These are phyloP conservation scores for Xylaria longipes DNA, from an alignment of 495 filamentous ascomycete genomes.

Conservation along the genomic window DNA sequence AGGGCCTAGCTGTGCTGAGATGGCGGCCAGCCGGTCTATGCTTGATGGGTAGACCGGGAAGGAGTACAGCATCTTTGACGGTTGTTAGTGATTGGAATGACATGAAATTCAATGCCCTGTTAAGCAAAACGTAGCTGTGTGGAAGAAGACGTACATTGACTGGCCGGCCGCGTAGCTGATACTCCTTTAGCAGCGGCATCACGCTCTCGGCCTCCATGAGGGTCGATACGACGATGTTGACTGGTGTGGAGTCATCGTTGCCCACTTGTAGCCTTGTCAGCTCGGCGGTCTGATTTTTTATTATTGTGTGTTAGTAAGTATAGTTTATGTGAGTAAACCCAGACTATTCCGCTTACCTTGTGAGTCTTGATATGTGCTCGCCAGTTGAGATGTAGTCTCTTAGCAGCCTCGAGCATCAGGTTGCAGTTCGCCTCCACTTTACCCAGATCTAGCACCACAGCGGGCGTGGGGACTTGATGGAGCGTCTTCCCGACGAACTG, in stretches of 20 bases:
- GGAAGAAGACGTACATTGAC: constrained; percentile 61
- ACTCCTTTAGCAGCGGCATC: constrained; percentile 65
- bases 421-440: constrained; percentile 73
- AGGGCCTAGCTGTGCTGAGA: constrained; percentile 58
- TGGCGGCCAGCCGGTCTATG: constrained; percentile 60
- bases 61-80: constrained; percentile 71
- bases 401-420: constrained; percentile 71
- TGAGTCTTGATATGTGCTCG: constrained; percentile 88
- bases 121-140: background rate
- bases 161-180: constrained; percentile 52
- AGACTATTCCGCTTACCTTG: constrained; percentile 61
- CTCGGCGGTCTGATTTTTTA: constrained; percentile 70
- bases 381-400: constrained; percentile 68
- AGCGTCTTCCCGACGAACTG: constrained; percentile 69
- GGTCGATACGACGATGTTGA: constrained; percentile 80
- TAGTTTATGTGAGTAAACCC: background rate
- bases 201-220: constrained; percentile 76
- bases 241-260: constrained; percentile 50
- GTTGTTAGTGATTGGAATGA: constrained; percentile 2
- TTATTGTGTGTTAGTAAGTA: constrained; percentile 11
- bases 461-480: constrained; percentile 66
- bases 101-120: background rate
- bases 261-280: constrained; percentile 78
- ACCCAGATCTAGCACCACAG: constrained; percentile 71
- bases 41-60: constrained; percentile 73